Conservation (phyloP, 176 grass and related monocot species). For the Eragrostis nindensis region DNA sequence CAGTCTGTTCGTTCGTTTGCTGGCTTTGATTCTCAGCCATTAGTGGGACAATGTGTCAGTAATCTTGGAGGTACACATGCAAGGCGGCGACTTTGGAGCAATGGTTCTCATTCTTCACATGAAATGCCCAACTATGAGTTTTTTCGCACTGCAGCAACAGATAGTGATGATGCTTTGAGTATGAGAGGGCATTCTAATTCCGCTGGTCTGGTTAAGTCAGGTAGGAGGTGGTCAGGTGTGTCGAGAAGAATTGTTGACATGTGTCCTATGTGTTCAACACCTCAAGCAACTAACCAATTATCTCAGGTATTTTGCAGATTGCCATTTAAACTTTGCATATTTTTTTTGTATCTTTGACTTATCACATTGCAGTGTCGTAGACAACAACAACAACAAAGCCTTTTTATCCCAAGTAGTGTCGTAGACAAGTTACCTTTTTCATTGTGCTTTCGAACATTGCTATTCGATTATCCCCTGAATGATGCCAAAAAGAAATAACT, state of each 20-base stretch:
- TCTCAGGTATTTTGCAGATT: slow-evolving; percentile 45
- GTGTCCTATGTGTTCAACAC: slow-evolving; percentile 42
- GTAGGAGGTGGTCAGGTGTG: slow-evolving; percentile 34
- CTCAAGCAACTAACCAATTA: slow-evolving; percentile 22
- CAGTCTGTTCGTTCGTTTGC: slow-evolving; percentile 34
- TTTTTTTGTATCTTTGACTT: slow-evolving; percentile 10
- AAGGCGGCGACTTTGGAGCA: slow-evolving; percentile 44
- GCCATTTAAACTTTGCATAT: slow-evolving; percentile 13
- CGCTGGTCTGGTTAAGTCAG: slow-evolving; percentile 32
- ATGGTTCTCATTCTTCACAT: slow-evolving; percentile 35
- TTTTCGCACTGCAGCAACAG: background rate
- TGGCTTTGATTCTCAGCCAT: slow-evolving; percentile 39
- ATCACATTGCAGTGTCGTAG: background rate
- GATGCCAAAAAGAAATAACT: background rate
- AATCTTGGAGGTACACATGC: slow-evolving; percentile 27
- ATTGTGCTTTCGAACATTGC: slow-evolving; percentile 8
- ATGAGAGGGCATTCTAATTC: slow-evolving; percentile 31
- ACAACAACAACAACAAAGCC: too few species aligned
- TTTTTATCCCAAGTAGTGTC: too few species aligned
- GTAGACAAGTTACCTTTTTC: background rate
- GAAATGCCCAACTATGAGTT: slow-evolving; percentile 19
- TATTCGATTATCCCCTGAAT: background rate
- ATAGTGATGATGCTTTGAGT: slow-evolving; percentile 31
- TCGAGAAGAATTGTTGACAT: slow-evolving; percentile 35
- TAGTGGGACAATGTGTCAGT: slow-evolving; percentile 14